Percentiles rank a stretch among this genome's conserved stretches.
Evolutionary conservation across 2,329 filamentous ascomycete species (phyloP).

Genomic region (Rutstroemia sp.): DNA sequence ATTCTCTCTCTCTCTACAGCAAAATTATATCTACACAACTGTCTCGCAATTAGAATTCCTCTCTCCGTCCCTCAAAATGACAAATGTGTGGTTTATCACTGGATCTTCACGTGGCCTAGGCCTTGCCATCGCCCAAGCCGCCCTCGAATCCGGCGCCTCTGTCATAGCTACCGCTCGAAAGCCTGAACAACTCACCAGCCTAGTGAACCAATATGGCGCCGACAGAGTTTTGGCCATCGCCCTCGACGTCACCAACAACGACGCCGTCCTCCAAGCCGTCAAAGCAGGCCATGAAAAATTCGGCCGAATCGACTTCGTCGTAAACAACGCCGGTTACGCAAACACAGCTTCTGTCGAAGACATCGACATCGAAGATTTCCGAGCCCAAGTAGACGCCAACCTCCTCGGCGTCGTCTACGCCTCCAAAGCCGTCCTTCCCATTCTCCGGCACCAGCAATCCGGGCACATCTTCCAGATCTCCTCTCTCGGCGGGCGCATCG

Average conservation of each 20-base stretch:
- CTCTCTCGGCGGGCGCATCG: slow-evolving; percentile 32
- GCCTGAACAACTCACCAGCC: no score
- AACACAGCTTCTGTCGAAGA: slow-evolving; percentile 46
- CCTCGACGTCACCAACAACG: slow-evolving; percentile 47
- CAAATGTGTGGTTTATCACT: no score
- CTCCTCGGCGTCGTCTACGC: slow-evolving; percentile 50
- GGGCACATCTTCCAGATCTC: slow-evolving; percentile 36
- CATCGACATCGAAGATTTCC: slow-evolving; percentile 39
- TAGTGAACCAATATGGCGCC: no score
- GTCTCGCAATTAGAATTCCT: no score
- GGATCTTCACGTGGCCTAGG: no score
- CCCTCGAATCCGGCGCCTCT: no score
- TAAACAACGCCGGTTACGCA: slow-evolving; percentile 57
- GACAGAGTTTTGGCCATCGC: no score
- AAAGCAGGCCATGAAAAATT: slow-evolving; percentile 39
- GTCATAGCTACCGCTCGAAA: no score
- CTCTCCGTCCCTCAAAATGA: no score
- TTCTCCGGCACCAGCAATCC: slow-evolving; percentile 30
- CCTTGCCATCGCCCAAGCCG: no score
- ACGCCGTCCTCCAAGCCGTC: slow-evolving; percentile 30
- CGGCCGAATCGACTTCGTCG: slow-evolving; percentile 48
- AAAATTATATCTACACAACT: no score
- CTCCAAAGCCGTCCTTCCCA: slow-evolving; percentile 36
- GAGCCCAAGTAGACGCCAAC: slow-evolving; percentile 50
- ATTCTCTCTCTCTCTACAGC: no score